Conservation (phyloP, 116 monocot species). For the Trichopus zeylanicus region DNA sequence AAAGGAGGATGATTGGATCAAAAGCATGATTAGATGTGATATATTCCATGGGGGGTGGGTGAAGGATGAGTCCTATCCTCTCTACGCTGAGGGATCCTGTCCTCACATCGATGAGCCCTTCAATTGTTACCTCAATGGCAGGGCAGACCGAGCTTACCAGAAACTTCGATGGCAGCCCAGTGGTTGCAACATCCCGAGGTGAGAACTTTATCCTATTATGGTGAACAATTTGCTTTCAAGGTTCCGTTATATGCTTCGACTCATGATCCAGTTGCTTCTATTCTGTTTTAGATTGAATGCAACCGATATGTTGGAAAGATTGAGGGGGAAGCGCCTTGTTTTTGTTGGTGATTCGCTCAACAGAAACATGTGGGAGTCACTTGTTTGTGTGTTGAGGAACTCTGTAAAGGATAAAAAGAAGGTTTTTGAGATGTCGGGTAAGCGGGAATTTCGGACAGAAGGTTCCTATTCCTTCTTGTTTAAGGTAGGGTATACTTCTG, state of each 20-base stretch:
- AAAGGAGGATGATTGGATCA: conserved; percentile 33
- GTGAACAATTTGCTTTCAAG: background rate
- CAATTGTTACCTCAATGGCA: conserved; percentile 65
- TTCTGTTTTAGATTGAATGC: conserved; percentile 62
- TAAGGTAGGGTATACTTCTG: conserved; percentile 33
- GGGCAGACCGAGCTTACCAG: conserved; percentile 64
- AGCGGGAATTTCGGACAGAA: conserved; percentile 70
- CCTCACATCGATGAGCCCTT: conserved; percentile 91
- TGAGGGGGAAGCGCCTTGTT: conserved; percentile 85
- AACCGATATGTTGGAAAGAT: conserved; percentile 79
- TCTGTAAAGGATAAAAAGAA: conserved; percentile 72
- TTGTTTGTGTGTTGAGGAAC: conserved; percentile 71
- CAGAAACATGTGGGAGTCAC: conserved; percentile 99
- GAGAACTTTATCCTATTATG: background rate
- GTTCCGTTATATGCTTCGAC: background rate
- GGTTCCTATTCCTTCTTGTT: conserved; percentile 90
- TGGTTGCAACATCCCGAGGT: conserved; percentile 84
- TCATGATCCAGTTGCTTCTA: background rate
- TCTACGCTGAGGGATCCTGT: conserved; percentile 79
- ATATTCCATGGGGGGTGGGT: conserved; percentile 79
- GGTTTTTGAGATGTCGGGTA: conserved; percentile 82
- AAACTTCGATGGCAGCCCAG: conserved; percentile 87
- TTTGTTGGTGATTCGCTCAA: conserved; percentile 95
- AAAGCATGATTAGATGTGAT: conserved; percentile 56
- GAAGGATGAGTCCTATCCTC: conserved; percentile 75